phyloP scores from a whole-genome alignment of 352 stramenopile species.

The Pythium vanterpoolii region DNA sequence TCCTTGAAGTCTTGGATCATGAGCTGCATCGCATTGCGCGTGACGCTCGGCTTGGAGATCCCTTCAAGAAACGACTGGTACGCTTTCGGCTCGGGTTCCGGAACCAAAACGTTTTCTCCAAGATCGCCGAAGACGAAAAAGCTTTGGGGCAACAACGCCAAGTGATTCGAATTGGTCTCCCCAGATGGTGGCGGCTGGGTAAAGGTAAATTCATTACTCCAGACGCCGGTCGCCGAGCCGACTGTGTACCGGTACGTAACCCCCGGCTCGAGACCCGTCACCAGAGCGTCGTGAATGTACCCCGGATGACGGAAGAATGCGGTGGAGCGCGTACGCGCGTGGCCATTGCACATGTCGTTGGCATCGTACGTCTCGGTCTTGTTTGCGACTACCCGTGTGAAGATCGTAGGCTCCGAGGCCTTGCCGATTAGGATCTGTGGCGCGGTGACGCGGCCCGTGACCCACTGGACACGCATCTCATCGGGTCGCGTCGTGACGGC shows the following conservation, averaged over 20 bases:
- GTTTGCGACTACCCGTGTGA: neutral
- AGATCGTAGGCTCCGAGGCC: neutral
- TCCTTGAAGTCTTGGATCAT: slow-evolving; percentile 27
- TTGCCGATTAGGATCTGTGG: slow-evolving; percentile 8
- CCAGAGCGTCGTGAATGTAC: slow-evolving; percentile 6
- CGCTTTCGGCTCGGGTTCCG: neutral
- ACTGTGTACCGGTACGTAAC: slow-evolving; percentile 15
- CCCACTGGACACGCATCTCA: slow-evolving; percentile 31
- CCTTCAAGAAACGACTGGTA: slow-evolving; percentile 10
- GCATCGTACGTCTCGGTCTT: slow-evolving; percentile 12
- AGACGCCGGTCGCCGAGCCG: neutral
- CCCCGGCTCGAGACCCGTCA: slow-evolving; percentile 7
- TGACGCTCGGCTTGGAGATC: slow-evolving; percentile 11
- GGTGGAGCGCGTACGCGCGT: slow-evolving; percentile 2
- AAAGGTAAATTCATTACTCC: slow-evolving; percentile 17
- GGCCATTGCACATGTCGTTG: slow-evolving; percentile 14
- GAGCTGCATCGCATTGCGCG: slow-evolving; percentile 31
- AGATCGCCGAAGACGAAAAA: slow-evolving; percentile 77
- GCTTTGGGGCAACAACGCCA: slow-evolving; percentile 20
- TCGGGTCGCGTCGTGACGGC: slow-evolving; percentile 14
- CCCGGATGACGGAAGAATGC: slow-evolving; percentile 14
- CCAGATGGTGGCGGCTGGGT: slow-evolving; percentile 19
- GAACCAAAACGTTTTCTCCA: slow-evolving; percentile 32
- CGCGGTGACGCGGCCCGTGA: slow-evolving; percentile 11
- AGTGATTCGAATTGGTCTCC: neutral